A percentile compares a stretch with the other conserved stretches of the same genome.
Evolutionary conservation across 257 asterid species (phyloP).

Genomic region (Parsonsia alboflavescens): DNA sequence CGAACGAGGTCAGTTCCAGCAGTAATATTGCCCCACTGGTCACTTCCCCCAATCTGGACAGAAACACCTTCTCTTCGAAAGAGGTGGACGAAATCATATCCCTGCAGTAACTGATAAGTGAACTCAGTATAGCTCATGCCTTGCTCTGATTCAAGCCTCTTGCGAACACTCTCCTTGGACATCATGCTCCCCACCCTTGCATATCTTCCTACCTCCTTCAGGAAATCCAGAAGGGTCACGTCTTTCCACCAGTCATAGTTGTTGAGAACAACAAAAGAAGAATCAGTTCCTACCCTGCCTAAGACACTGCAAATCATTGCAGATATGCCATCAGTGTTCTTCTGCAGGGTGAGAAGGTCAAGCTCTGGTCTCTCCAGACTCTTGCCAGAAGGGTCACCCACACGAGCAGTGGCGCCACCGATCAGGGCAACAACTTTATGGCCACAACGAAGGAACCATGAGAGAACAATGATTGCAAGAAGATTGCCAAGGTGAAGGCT

Average conservation of each 20-base stretch:
- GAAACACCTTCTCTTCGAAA: constrained; percentile 54
- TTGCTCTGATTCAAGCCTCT: constrained; percentile 68
- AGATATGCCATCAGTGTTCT: constrained; percentile 46
- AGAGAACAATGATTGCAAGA: constrained; percentile 67
- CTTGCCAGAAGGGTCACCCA: constrained; percentile 95
- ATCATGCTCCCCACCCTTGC: constrained; percentile 87
- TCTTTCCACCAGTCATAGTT: constrained; percentile 97
- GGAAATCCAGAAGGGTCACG: constrained; percentile 63
- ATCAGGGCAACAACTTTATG: constrained; percentile 66
- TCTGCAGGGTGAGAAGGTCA: constrained; percentile 39
- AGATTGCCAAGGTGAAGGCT: constrained; percentile 91
- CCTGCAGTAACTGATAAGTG: constrained; percentile 79
- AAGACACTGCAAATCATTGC: constrained; percentile 40
- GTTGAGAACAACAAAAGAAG: constrained; percentile 44
- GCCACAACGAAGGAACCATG: constrained; percentile 92
- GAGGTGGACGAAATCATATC: constrained; percentile 70
- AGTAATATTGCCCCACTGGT: constrained; percentile 95
- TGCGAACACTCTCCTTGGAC: constrained; percentile 83
- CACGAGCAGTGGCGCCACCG: constrained; percentile 95
- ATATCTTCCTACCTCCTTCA: constrained; percentile 57
- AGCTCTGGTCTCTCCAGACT: constrained; percentile 76
- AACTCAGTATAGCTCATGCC: constrained; percentile 94
- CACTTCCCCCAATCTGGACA: constrained; percentile 91
- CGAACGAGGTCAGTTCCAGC: constrained; percentile 93
- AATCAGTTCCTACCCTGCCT: constrained; percentile 20